phyloP scores from a whole-genome alignment of 176 grass and related monocot species.

The Otatea glauca region DNA sequence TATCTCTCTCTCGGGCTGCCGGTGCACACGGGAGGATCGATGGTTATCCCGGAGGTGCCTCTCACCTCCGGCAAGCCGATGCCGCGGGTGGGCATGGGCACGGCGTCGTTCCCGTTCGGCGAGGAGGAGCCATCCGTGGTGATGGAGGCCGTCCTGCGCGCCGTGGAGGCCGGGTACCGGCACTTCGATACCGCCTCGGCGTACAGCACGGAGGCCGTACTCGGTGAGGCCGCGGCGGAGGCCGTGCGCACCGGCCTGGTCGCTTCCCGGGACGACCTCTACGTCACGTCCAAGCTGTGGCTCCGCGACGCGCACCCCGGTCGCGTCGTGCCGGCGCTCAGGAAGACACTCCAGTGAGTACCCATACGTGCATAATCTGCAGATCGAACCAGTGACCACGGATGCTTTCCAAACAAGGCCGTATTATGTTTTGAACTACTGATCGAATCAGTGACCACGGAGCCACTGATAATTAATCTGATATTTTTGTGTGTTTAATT shows the following conservation, averaged over 20 bases:
- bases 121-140: neutral
- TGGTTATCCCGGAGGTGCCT: neutral
- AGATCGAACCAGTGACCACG: too few relatives aligned
- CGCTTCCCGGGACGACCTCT: constrained; percentile 32
- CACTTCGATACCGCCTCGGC: constrained; percentile 47
- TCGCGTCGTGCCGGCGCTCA: constrained; percentile 41
- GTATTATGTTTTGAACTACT: too few relatives aligned
- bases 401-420: too few relatives aligned
- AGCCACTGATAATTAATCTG: too few relatives aligned
- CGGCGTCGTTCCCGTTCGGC: neutral
- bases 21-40: neutral
- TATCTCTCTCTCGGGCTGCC: too few relatives aligned
- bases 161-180: constrained; percentile 38
- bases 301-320: constrained; percentile 14
- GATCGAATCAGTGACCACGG: too few relatives aligned
- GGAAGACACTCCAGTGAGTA: constrained; percentile 25
- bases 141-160: constrained; percentile 22
- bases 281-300: constrained; percentile 57
- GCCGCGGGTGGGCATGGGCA: constrained; percentile 49
- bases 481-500: neutral
- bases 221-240: constrained; percentile 26
- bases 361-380: too few relatives aligned
- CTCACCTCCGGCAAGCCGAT: constrained; percentile 31
- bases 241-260: neutral
- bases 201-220: constrained; percentile 28